Conservation (phyloP, 2,329 filamentous ascomycete genomes). For the Hymenoscyphus repandus region DNA sequence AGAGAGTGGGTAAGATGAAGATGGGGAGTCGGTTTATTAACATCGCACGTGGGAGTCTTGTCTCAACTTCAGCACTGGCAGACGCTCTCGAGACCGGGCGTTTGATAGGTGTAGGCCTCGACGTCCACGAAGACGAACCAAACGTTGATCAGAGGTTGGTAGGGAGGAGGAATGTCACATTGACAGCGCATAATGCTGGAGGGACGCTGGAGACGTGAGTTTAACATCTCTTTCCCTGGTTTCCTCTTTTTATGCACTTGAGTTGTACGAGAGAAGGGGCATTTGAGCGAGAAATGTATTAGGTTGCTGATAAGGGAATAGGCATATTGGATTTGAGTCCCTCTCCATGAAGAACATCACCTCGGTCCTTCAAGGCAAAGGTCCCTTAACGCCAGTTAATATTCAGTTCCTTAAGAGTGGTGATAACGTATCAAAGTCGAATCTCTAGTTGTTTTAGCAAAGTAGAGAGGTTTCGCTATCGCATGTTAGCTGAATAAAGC, state of each 20-base stretch:
- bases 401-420: slow-evolving; percentile 20
- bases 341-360: slow-evolving; percentile 63
- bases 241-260: background rate
- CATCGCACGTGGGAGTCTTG: slow-evolving; percentile 57
- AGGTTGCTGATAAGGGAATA: slow-evolving; percentile 5
- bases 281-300: background rate
- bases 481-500: too few species aligned
- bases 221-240: background rate
- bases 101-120: slow-evolving; percentile 51
- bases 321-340: slow-evolving; percentile 55
- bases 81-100: slow-evolving; percentile 49
- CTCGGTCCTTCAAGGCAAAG: slow-evolving; percentile 42
- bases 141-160: slow-evolving; percentile 26
- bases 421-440: too few species aligned
- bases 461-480: too few species aligned
- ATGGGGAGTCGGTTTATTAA: slow-evolving; percentile 57
- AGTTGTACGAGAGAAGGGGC: too few species aligned
- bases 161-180: slow-evolving; percentile 36
- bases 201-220: slow-evolving; percentile 55
- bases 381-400: slow-evolving; percentile 30
- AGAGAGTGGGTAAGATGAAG: slow-evolving; percentile 46
- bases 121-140: slow-evolving; percentile 61
- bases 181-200: slow-evolving; percentile 65
- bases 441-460: too few species aligned
- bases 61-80: slow-evolving; percentile 60